phyloP scores from a whole-genome alignment of 805 yeast species.

The Schwanniomyces occidentalis region DNA sequence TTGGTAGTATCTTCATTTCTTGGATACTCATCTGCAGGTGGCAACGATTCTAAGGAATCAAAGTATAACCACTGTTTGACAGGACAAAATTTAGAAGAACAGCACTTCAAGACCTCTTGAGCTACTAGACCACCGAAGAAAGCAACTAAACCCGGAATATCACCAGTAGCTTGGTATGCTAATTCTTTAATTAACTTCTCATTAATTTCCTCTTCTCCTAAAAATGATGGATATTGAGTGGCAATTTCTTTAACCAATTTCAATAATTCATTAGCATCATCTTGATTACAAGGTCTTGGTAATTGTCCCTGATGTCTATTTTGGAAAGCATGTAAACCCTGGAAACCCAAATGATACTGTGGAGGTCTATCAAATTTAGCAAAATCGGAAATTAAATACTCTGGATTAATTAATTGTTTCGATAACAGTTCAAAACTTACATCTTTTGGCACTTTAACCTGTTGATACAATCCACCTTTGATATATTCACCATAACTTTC shows the following conservation, averaged over 20 bases:
- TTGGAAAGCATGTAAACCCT: conserved; percentile 78
- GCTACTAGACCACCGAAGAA: conserved; percentile 93
- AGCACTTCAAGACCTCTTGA: conserved; percentile 93
- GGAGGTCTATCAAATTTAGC: conserved; percentile 93
- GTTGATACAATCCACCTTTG: conserved; percentile 88
- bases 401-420: conserved; percentile 75
- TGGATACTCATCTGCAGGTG: conserved; percentile 54
- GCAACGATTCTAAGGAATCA: conserved; percentile 91
- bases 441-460: conserved; percentile 80
- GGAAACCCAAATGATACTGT: conserved; percentile 89
- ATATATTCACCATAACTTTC: conserved; percentile 60
- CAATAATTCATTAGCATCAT: conserved; percentile 70
- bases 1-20: conserved; percentile 72
- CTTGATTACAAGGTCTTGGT: conserved; percentile 75
- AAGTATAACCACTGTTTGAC: conserved; percentile 88
- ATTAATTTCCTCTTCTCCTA: conserved; percentile 57
- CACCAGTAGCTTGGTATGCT: conserved; percentile 87
- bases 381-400: conserved; percentile 77
- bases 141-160: conserved; percentile 85
- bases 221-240: conserved; percentile 52
- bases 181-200: conserved; percentile 68
- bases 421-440: conserved; percentile 62
- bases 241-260: conserved; percentile 61
- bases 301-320: conserved; percentile 59
- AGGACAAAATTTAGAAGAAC: conserved; percentile 94